Conservation (phyloP, 2,329 filamentous ascomycete species). For the Westerdykella ornata region DNA sequence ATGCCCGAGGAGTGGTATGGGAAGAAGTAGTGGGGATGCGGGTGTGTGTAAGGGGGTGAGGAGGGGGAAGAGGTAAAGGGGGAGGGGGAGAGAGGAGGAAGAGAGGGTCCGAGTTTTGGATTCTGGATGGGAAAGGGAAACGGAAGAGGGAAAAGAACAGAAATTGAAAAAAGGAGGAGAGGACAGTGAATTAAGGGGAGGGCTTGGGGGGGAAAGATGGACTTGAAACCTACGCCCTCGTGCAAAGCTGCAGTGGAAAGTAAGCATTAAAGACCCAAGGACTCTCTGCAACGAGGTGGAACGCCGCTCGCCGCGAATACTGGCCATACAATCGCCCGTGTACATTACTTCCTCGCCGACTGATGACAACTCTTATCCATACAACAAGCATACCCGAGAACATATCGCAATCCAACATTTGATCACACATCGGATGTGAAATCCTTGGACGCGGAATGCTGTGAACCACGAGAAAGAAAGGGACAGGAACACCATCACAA, state of each 20-base stretch:
- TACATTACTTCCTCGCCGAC: no score
- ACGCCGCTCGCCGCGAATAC: no score
- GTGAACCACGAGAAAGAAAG: not conserved
- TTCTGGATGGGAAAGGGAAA: not conserved
- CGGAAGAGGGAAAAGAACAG: not conserved
- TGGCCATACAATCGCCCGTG: no score
- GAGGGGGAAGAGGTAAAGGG: not conserved
- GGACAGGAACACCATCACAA: not conserved
- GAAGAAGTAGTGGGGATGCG: slow-evolving; percentile 4
- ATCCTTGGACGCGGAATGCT: no score
- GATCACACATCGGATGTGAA: no score
- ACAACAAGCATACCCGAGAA: no score
- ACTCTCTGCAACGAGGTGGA: no score
- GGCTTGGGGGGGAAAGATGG: not conserved
- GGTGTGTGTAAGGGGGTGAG: not conserved
- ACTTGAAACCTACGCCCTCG: not conserved
- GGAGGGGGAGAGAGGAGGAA: not conserved
- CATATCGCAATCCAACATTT: no score
- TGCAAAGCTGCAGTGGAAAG: no score
- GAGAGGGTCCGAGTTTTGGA: not conserved
- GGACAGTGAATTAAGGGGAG: not conserved
- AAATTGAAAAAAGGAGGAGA: not conserved
- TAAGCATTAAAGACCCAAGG: no score
- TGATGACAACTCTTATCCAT: no score
- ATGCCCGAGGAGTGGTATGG: slow-evolving; percentile 58